Conservation (phyloP, 139 green algal genomes). For the Chlorella sp. region DNA sequence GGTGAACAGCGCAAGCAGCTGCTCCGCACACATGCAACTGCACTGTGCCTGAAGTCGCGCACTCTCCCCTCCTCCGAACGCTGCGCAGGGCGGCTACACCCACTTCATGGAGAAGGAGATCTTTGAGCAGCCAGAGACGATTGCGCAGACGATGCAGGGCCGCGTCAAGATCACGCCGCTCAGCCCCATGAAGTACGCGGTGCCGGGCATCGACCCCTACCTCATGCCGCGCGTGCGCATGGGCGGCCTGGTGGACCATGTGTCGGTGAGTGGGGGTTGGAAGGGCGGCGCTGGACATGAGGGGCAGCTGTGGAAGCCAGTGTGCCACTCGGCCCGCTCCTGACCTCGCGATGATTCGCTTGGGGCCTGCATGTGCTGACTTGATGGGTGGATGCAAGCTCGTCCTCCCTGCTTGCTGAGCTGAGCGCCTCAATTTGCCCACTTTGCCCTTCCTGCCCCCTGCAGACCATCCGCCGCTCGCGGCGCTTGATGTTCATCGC, state of each 20-base stretch:
- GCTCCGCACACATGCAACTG: too few species aligned
- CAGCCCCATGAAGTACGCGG: conserved; percentile 40
- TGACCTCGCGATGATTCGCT: too few species aligned
- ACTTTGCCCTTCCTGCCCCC: conserved; percentile 29
- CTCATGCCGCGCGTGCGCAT: conserved; percentile 73
- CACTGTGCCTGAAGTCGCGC: too few species aligned
- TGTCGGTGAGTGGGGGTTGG: conserved; percentile 12
- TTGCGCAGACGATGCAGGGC: conserved; percentile 86
- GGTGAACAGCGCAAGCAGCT: too few species aligned
- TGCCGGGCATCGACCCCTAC: conserved; percentile 55
- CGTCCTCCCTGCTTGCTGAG: too few species aligned
- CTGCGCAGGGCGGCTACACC: conserved; percentile 78
- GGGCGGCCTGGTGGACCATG: conserved; percentile 77
- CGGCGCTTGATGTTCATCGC: conserved; percentile 93
- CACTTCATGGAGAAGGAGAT: conserved; percentile 98
- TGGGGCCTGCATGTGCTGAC: not conserved
- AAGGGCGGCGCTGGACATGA: not conserved
- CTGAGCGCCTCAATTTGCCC: not conserved
- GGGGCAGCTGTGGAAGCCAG: not conserved
- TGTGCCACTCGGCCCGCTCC: too few species aligned
- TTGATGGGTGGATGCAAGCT: not conserved
- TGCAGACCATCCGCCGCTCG: conserved; percentile 73
- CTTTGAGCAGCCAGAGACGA: conserved; percentile 93
- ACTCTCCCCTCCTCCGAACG: not conserved
- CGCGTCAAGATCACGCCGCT: conserved; percentile 61